These are phyloP conservation scores for Cyberlindnera mycetangii DNA, from an alignment of 805 yeast genomes.

Conservation along the genomic window DNA sequence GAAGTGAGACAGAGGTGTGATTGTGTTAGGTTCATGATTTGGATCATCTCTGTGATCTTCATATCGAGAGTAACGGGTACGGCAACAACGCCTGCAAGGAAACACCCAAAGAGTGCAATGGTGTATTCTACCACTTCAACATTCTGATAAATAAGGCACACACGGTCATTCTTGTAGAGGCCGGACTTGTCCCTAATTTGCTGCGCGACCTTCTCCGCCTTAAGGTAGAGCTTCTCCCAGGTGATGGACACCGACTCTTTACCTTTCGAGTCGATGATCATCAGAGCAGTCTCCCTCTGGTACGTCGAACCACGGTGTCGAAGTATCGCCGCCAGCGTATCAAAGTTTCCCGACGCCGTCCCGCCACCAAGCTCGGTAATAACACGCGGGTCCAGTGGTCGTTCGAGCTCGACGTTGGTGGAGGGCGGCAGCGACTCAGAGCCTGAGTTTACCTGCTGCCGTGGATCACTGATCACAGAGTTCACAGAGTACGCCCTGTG, in stretches of 20 bases:
- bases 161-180: conserved; percentile 77
- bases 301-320: conserved; percentile 68
- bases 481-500: conserved; percentile 26
- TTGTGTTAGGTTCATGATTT: conserved; percentile 69
- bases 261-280: conserved; percentile 72
- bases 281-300: conserved; percentile 66
- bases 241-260: conserved; percentile 73
- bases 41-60: conserved; percentile 64
- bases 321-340: conserved; percentile 67
- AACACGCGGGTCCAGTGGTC: conserved; percentile 62
- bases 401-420: conserved; percentile 23
- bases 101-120: conserved; percentile 85
- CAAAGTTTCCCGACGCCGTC: conserved; percentile 41
- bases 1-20: conserved; percentile 79
- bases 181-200: conserved; percentile 72
- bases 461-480: conserved; percentile 26
- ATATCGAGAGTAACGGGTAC: conserved; percentile 84
- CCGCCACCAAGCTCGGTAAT: conserved; percentile 32
- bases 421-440: conserved; percentile 34
- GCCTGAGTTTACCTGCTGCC: conserved; percentile 20
- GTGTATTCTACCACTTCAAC: conserved; percentile 83
- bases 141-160: conserved; percentile 78
- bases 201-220: conserved; percentile 86
- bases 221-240: conserved; percentile 85
- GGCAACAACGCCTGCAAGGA: conserved; percentile 90